Evolutionary conservation across 768 basidiomycete species (phyloP).

Genomic region (Amanita jacksonii): DNA sequence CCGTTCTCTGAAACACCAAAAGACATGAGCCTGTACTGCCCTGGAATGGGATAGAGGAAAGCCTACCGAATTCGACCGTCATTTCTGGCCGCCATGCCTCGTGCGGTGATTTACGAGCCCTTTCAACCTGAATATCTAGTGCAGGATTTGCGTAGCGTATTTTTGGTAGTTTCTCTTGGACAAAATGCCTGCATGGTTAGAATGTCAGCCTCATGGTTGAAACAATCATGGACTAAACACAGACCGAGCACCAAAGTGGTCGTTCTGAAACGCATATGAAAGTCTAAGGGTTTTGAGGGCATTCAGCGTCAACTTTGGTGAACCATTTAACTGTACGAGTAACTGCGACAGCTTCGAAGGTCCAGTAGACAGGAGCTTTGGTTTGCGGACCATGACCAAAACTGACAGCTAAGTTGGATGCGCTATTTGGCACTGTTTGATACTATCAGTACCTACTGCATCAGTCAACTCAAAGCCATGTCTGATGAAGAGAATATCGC

Average conservation of each 20-base stretch:
- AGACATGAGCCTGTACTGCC: neutral
- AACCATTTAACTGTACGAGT: constrained; percentile 37
- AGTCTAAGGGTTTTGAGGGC: constrained; percentile 45
- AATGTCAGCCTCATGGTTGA: constrained; percentile 1
- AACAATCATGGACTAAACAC: neutral
- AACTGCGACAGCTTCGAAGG: constrained; percentile 49
- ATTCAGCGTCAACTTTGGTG: constrained; percentile 40
- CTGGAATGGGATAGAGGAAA: neutral
- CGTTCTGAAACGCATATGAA: constrained; percentile 49
- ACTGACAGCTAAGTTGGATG: no score
- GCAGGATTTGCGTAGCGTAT: constrained; percentile 71
- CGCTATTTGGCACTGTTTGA: constrained; percentile 5
- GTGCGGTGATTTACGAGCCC: constrained; percentile 38
- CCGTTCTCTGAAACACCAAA: constrained; percentile 40
- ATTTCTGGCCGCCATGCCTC: constrained; percentile 57
- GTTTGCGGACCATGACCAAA: constrained; percentile 15
- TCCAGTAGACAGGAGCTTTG: constrained; percentile 21
- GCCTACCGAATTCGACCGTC: constrained; percentile 55
- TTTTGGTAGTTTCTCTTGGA: constrained; percentile 68
- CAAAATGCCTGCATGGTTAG: constrained; percentile 52
- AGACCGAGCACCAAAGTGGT: constrained; percentile 70
- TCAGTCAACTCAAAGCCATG: neutral
- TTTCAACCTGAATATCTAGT: constrained; percentile 50
- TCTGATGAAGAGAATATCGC: constrained; percentile 28
- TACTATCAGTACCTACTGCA: neutral